Base-by-base conservation (phyloP, 768 basidiomycete genomes). In the Termitomyces sp. region DNA sequence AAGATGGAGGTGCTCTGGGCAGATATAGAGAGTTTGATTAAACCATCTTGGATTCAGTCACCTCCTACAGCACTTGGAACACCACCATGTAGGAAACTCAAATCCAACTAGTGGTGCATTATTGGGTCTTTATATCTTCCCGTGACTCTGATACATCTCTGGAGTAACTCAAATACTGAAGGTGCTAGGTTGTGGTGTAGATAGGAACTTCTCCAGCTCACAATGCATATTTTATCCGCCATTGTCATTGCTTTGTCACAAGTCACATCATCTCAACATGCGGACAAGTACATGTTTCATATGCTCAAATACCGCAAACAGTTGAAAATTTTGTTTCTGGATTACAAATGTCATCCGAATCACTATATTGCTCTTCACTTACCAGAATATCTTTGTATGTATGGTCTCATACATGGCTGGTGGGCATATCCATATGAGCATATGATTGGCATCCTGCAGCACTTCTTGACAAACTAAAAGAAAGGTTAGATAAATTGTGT, bases 281-380 rank as follows among this genome's bases (percentile, higher is more conserved):
- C 42, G 1, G 12, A 16, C 18, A 20, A 0, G 2, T 55, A 55
- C 14, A n/a, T 30, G 20, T 16, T n/a, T 13, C 35, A 44, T 14
- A 47, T 56, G 24, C 8, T 24, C n/a, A 24, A 56, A 12, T 56
- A 56, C 10, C 24, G 36, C 9, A 47, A 56, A 28, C 42, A 47
- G 46, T 30, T 56, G 16, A 30, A 35, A 30, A 18, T 16, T 4
- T 13, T 56, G 0, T 80, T 68, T 57, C 70, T 66, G 0, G 60
- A 63, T 16, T 58, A 60, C 8, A 36, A 53, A 0, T 52, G 77
- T 16, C 59, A 57, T 1, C 70, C 73, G 0, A 75, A 75, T 46
- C 75, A 79, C 8, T 78, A 79, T 56, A 55, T 75, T 2, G 56
- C 74, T 0, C 58, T 80, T 16, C 78, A 80, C 60, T 57, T 78